phyloP scores from a whole-genome alignment of 306 rosid species.

The Erythrophleum fordii region DNA sequence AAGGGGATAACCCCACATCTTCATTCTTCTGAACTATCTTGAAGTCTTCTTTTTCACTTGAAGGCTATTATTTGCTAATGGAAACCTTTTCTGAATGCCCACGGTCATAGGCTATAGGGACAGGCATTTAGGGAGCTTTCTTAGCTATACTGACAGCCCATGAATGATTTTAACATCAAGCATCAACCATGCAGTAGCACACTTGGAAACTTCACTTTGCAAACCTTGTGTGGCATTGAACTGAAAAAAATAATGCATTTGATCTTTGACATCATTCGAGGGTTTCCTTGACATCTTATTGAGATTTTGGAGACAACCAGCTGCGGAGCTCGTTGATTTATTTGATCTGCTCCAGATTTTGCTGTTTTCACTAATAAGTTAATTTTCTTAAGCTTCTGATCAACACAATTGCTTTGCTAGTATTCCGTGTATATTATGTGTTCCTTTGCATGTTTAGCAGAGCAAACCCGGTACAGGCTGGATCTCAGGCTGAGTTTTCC shows the following conservation, averaged over 20 bases:
- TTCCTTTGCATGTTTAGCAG: constrained; percentile 53
- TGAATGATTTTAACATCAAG: neutral
- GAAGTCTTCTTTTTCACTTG: neutral
- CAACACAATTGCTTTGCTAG: neutral
- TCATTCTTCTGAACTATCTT: neutral
- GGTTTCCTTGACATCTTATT: neutral
- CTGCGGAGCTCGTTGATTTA: neutral
- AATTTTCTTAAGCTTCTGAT: neutral
- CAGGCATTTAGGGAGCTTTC: neutral
- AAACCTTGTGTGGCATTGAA: neutral
- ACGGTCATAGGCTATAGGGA: neutral
- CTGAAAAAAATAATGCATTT: neutral
- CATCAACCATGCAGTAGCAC: neutral
- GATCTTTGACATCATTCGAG: neutral
- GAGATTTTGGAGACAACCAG: neutral
- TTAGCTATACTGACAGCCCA: neutral
- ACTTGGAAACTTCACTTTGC: neutral
- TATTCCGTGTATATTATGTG: neutral
- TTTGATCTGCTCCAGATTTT: neutral
- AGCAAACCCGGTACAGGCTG: constrained; percentile 80
- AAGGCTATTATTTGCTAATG: neutral
- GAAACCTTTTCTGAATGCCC: neutral
- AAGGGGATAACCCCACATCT: neutral
- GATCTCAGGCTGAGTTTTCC: constrained; percentile 80
- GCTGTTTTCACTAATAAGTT: neutral